A percentile compares a stretch with the other conserved stretches of the same genome.
Conservation (phyloP, 768 basidiomycete genomes). For the Mycena pura region DNA sequence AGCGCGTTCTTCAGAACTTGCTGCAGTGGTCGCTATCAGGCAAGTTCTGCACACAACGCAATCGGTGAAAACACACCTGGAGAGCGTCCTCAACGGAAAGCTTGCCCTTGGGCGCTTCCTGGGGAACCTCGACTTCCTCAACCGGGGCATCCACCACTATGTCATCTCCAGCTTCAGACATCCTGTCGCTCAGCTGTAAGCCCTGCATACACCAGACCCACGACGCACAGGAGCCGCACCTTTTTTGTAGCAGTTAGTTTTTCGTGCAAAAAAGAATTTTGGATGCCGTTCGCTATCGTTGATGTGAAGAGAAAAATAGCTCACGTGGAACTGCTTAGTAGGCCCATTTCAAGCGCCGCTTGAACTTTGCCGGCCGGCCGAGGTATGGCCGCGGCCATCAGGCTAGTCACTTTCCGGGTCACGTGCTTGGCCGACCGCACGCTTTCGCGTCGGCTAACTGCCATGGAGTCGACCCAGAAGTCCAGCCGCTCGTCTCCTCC, state of each 20-base stretch:
- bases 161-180: slow-evolving; percentile 99
- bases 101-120: slow-evolving; percentile 93
- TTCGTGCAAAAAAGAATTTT: slow-evolving; percentile 34
- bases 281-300: slow-evolving; percentile 95
- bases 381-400: too few relatives aligned
- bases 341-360: slow-evolving; percentile 60
- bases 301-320: slow-evolving; percentile 76
- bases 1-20: slow-evolving; percentile 99
- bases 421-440: too few relatives aligned
- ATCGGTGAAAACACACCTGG: slow-evolving; percentile 54
- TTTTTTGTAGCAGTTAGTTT: slow-evolving; percentile 19
- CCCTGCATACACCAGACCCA: too few relatives aligned
- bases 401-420: too few relatives aligned
- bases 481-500: too few relatives aligned
- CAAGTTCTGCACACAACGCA: not conserved
- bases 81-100: slow-evolving; percentile 95
- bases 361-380: not conserved
- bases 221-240: too few relatives aligned
- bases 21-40: slow-evolving; percentile 52
- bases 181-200: too few relatives aligned
- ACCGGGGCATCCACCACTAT: slow-evolving; percentile 77
- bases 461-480: too few relatives aligned
- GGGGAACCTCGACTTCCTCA: slow-evolving; percentile 84
- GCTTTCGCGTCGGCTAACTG: too few relatives aligned
- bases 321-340: slow-evolving; percentile 33